Base-by-base conservation (phyloP, 2,329 filamentous ascomycete species). In the Aspergillus carbonarius region DNA sequence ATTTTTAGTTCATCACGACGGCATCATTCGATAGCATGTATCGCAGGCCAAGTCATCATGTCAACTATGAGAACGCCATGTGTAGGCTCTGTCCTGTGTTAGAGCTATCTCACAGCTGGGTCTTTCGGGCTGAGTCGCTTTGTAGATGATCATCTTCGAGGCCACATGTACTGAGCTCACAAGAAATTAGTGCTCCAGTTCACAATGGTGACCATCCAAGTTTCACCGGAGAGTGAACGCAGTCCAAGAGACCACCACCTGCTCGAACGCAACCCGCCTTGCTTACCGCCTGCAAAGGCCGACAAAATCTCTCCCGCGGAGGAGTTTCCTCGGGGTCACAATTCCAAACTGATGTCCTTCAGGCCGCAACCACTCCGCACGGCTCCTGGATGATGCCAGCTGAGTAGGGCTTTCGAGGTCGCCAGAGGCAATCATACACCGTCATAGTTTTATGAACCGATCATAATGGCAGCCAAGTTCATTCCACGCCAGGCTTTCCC, bases 401-500 rank as follows among this genome's bases (percentile, higher is more conserved):
- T 20, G 10, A 35, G 47, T 35, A 27, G 23, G 27, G 27, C 23
- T 48, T 53, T 35, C 25, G 44, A 20, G 27, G 59, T 46, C 55
- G 10, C 12, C 25, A 15, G 13, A 42, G 35, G 37, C 40, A 50
- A 27, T 23, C 5, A 6, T 50, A n/a, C 40, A 50, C 9, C 30
- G 7, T 8, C 12, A 32, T 34, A n/a, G n/a, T 5, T 49, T 23
- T 10, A 30, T 27, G 44, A n/a, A 20, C 9, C 23, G 37, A 37
- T 50, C 46, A 61, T 58, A 56, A 70, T 68, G 66, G 63, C 65
- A 23, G 61, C 75, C 49, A 69, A 73, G 39, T 96, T 98, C 77
- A 75, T 88, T 42, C 91, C 95, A 25, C 91, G 93, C 67, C 74
- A 81, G 64, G 77, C 79, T 54, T 98, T 96, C 75, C 86, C 88